phyloP scores from a whole-genome alignment of 2,329 filamentous ascomycete genomes.

The Trichoderma harzianum region DNA sequence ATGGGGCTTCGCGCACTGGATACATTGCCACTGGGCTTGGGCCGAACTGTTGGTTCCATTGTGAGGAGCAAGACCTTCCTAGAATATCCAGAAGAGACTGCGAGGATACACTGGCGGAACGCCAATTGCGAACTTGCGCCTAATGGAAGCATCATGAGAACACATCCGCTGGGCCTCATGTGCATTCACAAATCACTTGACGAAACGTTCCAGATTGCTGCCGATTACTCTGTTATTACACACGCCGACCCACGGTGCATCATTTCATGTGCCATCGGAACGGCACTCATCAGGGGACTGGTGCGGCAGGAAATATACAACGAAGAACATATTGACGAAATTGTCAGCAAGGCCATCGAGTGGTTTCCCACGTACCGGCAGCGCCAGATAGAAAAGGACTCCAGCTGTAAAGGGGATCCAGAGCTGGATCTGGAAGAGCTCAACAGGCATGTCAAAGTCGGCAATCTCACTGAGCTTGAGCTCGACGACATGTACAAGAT shows the following conservation, averaged over 20 bases:
- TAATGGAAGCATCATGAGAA: slow-evolving; percentile 53
- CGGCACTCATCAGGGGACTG: slow-evolving; percentile 45
- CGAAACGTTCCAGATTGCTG: slow-evolving; percentile 43
- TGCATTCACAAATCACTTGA: slow-evolving; percentile 39
- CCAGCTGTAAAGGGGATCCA: slow-evolving; percentile 29
- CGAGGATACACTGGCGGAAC: slow-evolving; percentile 41
- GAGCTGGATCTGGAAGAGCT: slow-evolving; percentile 41
- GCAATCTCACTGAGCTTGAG: slow-evolving; percentile 37
- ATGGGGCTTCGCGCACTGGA: slow-evolving; percentile 46
- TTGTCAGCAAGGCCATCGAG: slow-evolving; percentile 38
- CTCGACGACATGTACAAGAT: slow-evolving; percentile 45
- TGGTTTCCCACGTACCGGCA: slow-evolving; percentile 36
- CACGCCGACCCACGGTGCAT: slow-evolving; percentile 52
- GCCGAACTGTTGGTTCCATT: slow-evolving; percentile 44
- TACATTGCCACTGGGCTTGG: slow-evolving; percentile 47
- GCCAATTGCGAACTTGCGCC: slow-evolving; percentile 41
- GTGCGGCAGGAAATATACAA: slow-evolving; percentile 41
- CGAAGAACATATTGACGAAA: slow-evolving; percentile 39
- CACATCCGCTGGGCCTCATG: slow-evolving; percentile 49
- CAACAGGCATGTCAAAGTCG: slow-evolving; percentile 36
- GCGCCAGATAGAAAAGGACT: slow-evolving; percentile 22
- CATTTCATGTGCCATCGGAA: slow-evolving; percentile 46
- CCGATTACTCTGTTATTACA: slow-evolving; percentile 42
- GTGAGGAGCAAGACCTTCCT: slow-evolving; percentile 39
- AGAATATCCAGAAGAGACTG: slow-evolving; percentile 37